A percentile compares a stretch with the other conserved stretches of the same genome.
Conservation (phyloP, 139 green algal genomes). For the Astrephomene gubernaculifera region DNA sequence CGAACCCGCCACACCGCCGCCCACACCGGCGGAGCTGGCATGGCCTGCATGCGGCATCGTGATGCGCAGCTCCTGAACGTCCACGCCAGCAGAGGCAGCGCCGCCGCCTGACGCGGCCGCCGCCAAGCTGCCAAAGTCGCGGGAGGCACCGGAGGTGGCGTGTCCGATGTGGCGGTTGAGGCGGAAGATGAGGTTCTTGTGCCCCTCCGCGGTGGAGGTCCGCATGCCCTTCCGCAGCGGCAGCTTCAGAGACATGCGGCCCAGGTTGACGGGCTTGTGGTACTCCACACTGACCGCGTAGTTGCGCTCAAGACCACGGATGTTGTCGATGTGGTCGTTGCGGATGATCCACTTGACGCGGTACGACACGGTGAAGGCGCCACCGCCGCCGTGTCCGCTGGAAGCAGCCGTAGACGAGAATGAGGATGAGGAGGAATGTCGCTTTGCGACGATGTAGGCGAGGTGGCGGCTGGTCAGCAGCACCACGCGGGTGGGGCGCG, state of each 20-base stretch:
- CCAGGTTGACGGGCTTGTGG: slow-evolving; percentile 44
- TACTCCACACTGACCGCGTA: slow-evolving; percentile 59
- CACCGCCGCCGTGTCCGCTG: background rate
- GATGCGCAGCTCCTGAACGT: background rate
- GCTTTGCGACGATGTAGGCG: slow-evolving; percentile 71
- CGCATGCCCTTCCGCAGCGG: slow-evolving; percentile 63
- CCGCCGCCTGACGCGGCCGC: background rate
- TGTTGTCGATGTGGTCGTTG: slow-evolving; percentile 60
- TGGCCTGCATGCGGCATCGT: no score
- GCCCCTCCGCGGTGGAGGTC: slow-evolving; percentile 55
- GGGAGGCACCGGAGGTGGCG: background rate
- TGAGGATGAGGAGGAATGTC: background rate
- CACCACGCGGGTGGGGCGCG: slow-evolving; percentile 70
- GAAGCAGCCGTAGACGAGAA: background rate
- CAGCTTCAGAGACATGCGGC: slow-evolving; percentile 54
- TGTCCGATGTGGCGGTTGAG: slow-evolving; percentile 55
- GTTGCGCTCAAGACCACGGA: slow-evolving; percentile 53
- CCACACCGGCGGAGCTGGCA: no score
- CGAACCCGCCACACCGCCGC: no score
- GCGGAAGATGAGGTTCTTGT: slow-evolving; percentile 62
- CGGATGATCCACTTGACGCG: slow-evolving; percentile 61
- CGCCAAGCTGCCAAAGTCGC: background rate
- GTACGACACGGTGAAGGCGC: slow-evolving; percentile 14
- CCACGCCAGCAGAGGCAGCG: background rate
- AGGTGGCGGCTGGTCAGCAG: slow-evolving; percentile 82